Base-by-base conservation (phyloP, 352 stramenopile species). In the Globisporangium sylvaticum region DNA sequence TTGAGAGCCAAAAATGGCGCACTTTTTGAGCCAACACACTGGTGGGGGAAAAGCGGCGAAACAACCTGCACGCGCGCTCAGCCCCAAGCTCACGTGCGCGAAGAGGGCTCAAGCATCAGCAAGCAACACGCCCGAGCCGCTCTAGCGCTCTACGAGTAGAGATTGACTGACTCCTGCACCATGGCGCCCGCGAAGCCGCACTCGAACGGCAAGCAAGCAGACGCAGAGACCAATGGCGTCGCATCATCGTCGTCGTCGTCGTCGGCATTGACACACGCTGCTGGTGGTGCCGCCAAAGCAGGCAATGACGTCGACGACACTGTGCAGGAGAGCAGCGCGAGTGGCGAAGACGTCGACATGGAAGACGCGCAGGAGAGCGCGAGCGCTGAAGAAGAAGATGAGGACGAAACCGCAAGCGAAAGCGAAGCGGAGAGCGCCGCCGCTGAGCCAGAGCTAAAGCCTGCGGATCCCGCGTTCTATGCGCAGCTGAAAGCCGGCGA, bases 401-500 rank as follows among this genome's bases (percentile, higher is more conserved):
- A 39, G 9, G 62, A 42, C 34, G 22, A 12, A 24, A 31, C 58
- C 10, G 48, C 7, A 46, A 46, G 24, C n/a, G 54, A 31, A 12
- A 57, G 52, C n/a, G 50, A 61, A 5, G 24, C 9, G 24, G 39
- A 68, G 5, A 66, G 20, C n/a, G 22, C 12, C n/a, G 15, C 14
- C 14, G 25, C n/a, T 14, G 18, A 46, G 10, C 20, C 22, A 10
- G 27, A 18, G 37, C 37, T 27, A 31, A 42, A 42, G 39, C 56
- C 57, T 4, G 57, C 37, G 8, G 58, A 52, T 22, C 63, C 39
- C 7, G 37, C 29, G 29, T 58, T 70, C 52, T 70, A 54, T n/a
- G 58, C 39, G 29, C 50, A 70, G 24, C 31, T 92, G 27, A 37
- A 64, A 22, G 59, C 48, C 15, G 78, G 79, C 10, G 67, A 82